Percentiles rank a stretch among this genome's conserved stretches.
These are phyloP conservation scores for Diaporthe sp. DNA, from an alignment of 2,329 filamentous ascomycete genomes.

Conservation along the genomic window DNA sequence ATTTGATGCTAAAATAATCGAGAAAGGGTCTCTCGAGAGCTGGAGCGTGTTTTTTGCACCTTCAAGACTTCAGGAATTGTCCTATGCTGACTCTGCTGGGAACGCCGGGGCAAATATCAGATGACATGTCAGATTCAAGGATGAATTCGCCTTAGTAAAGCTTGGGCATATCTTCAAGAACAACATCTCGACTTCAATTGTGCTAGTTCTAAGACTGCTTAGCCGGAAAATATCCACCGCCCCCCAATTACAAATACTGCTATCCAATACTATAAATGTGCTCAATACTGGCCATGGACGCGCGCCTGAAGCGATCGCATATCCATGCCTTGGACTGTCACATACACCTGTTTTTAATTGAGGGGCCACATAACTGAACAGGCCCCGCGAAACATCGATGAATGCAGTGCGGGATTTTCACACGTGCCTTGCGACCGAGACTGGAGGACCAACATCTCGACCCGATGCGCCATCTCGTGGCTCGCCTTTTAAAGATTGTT, in stretches of 20 bases:
- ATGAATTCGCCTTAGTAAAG: neutral
- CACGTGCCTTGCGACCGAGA: neutral
- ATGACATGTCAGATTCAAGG: neutral
- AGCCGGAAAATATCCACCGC: neutral
- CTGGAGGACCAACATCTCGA: neutral
- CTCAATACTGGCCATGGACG: neutral
- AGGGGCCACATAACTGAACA: neutral
- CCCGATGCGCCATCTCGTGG: neutral
- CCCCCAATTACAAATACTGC: constrained; percentile 16
- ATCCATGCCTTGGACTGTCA: neutral
- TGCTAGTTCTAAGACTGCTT: neutral
- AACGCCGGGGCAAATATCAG: too few relatives aligned
- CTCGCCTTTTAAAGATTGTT: neutral
- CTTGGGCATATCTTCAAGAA: neutral
- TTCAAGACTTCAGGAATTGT: too few relatives aligned
- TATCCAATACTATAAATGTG: constrained; percentile 8
- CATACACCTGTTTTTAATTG: neutral
- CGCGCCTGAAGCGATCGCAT: neutral
- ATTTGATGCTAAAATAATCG: too few relatives aligned
- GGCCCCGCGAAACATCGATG: neutral
- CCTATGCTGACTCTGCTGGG: too few relatives aligned
- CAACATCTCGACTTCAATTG: neutral
- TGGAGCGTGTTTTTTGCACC: too few relatives aligned
- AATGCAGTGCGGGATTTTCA: neutral
- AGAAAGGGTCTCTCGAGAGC: too few relatives aligned